Conservation (phyloP, 2,329 filamentous ascomycete species). For the Byssothecium circinans region DNA sequence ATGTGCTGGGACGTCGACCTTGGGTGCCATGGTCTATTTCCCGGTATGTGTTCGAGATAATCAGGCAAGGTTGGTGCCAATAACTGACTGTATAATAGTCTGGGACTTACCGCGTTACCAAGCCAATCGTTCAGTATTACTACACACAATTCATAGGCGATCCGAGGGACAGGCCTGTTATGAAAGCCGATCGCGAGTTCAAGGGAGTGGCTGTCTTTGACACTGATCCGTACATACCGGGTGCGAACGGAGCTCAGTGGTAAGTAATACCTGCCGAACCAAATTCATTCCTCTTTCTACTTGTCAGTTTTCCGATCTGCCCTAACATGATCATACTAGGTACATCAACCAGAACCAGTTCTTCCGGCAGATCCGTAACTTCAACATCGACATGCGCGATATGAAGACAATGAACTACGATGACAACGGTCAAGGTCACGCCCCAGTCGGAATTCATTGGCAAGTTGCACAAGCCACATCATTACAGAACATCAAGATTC, state of each 20-base stretch:
- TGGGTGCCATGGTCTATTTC: conserved; percentile 61
- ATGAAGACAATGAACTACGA: no score
- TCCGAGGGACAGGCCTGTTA: conserved; percentile 57
- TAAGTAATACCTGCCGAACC: no score
- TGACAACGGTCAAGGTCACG: no score
- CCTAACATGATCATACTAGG: no score
- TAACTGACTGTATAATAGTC: no score
- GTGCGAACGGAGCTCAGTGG: no score
- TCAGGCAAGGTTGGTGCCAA: no score
- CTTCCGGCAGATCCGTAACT: conserved; percentile 65
- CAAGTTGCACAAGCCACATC: conserved; percentile 50
- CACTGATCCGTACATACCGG: no score
- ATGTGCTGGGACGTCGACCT: conserved; percentile 52
- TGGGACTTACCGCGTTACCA: conserved; percentile 62
- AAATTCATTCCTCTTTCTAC: no score
- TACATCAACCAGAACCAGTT: conserved; percentile 63
- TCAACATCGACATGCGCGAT: conserved; percentile 65
- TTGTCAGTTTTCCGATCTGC: no score
- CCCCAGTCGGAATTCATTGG: conserved; percentile 52
- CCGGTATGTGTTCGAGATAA: no score
- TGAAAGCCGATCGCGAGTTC: conserved; percentile 59
- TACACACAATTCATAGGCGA: conserved; percentile 63
- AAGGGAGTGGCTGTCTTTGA: conserved; percentile 43
- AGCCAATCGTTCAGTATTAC: conserved; percentile 63
- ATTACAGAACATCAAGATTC: conserved; percentile 50